phyloP scores from a whole-genome alignment of 2,329 filamentous ascomycete species.

The Paraphoma chrysanthemicola region DNA sequence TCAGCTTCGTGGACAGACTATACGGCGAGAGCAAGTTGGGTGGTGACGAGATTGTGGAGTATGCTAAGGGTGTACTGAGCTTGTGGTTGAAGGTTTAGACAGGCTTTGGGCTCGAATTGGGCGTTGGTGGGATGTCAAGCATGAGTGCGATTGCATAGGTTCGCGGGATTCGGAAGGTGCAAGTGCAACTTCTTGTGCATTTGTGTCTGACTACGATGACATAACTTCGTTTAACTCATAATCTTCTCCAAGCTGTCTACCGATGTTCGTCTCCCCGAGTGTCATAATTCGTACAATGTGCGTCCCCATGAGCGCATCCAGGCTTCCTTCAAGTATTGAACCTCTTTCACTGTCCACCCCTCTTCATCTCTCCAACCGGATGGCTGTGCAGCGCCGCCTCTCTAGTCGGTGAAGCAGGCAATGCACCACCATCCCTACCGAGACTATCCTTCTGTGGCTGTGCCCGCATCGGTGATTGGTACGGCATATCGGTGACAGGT shows the following conservation, averaged over 20 bases:
- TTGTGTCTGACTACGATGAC: constrained; percentile 5
- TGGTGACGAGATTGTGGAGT: constrained; percentile 94
- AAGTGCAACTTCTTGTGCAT: constrained; percentile 7
- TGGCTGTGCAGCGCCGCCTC: constrained; percentile 14
- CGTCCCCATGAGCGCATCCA: too few species aligned
- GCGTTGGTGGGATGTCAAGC: constrained; percentile 26
- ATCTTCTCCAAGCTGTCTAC: constrained; percentile 10
- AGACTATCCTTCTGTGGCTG: not conserved
- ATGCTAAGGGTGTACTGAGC: constrained; percentile 71
- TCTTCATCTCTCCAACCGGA: constrained; percentile 2
- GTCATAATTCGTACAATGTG: not conserved
- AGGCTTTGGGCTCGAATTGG: not conserved
- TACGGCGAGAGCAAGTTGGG: constrained; percentile 97
- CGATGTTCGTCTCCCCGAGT: not conserved
- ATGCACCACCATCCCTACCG: not conserved
- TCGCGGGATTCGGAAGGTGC: not conserved
- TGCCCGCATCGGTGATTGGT: not conserved
- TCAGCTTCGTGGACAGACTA: constrained; percentile 88
- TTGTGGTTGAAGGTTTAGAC: constrained; percentile 58
- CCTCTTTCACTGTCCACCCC: not conserved
- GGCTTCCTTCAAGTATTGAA: constrained; percentile 1
- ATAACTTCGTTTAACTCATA: constrained; percentile 17
- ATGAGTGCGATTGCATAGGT: not conserved
- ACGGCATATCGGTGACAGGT: not conserved
- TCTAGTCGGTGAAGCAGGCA: constrained; percentile 4